Evolutionary conservation across 1,284 basidiomycete species (phyloP).

Genomic region (Ustilago crameri): DNA sequence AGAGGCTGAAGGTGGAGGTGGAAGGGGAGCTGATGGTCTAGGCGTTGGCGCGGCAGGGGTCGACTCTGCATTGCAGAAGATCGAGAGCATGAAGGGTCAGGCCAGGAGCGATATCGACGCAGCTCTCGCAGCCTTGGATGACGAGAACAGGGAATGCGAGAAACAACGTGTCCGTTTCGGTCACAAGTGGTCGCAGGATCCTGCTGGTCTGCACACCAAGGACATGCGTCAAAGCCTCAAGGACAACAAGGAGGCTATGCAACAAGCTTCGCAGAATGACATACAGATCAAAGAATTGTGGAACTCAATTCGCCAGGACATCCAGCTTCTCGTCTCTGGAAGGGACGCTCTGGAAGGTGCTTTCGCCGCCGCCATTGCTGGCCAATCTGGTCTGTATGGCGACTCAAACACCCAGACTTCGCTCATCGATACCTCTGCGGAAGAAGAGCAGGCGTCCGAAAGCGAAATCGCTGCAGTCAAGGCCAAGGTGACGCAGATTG

Average conservation of each 20-base stretch:
- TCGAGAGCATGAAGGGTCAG: conserved; percentile 46
- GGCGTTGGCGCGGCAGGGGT: conserved; percentile 52
- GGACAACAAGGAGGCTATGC: conserved; percentile 79
- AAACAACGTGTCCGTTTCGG: conserved; percentile 77
- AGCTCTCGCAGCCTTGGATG: conserved; percentile 53
- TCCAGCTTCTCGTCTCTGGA: conserved; percentile 74
- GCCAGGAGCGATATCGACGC: conserved; percentile 45
- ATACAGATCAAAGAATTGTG: conserved; percentile 80
- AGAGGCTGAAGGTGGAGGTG: conserved; percentile 74
- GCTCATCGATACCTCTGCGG: conserved; percentile 51
- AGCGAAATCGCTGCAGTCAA: conserved; percentile 33
- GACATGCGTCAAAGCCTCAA: conserved; percentile 82
- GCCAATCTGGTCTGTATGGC: conserved; percentile 43
- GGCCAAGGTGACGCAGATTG: conserved; percentile 49
- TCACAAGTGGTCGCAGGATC: conserved; percentile 89
- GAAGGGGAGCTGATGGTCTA: conserved; percentile 75
- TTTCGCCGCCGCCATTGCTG: conserved; percentile 73
- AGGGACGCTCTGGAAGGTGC: conserved; percentile 76
- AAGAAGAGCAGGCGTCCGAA: conserved; percentile 48
- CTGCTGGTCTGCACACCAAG: conserved; percentile 75
- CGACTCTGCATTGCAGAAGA: conserved; percentile 41
- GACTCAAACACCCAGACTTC: conserved; percentile 15
- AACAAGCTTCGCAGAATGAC: conserved; percentile 83
- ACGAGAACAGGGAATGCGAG: conserved; percentile 69
- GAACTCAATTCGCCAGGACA: conserved; percentile 78